Conservation (phyloP, 139 green algal species). For the Auxenochlorella pyrenoidosa region DNA sequence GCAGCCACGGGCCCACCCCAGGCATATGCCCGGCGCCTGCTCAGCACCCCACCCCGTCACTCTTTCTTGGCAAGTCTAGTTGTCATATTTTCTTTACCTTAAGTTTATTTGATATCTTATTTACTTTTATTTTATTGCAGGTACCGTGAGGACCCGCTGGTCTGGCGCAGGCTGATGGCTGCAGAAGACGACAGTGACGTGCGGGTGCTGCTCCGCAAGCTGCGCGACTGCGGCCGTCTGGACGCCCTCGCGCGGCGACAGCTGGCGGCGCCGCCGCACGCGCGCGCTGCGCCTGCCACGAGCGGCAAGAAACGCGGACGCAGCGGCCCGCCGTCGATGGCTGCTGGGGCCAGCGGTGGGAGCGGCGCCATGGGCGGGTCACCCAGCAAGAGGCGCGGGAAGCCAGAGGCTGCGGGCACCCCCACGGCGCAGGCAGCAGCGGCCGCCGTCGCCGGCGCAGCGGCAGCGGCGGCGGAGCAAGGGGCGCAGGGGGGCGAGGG, state of each 20-base stretch:
- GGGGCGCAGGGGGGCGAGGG: background rate
- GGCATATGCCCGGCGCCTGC: too few species aligned
- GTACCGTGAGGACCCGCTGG: background rate
- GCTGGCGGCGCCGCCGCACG: too few species aligned
- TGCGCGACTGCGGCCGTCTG: background rate
- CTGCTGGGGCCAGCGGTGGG: too few species aligned
- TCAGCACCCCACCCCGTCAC: too few species aligned
- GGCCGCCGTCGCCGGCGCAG: background rate
- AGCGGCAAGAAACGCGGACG: background rate
- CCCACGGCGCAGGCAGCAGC: background rate
- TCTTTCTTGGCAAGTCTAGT: too few species aligned
- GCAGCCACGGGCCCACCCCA: too few species aligned
- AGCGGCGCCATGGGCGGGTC: background rate
- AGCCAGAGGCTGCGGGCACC: background rate
- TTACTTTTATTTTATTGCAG: background rate
- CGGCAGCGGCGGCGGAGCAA: background rate
- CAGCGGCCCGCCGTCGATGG: too few species aligned
- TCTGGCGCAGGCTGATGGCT: background rate
- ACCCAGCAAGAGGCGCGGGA: background rate
- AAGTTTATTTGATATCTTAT: too few species aligned
- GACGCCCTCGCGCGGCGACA: background rate
- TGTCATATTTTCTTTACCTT: too few species aligned
- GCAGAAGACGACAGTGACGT: background rate
- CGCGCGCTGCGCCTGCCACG: too few species aligned
- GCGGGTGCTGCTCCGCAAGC: constrained; percentile 8